Evolutionary conservation across 2,329 filamentous ascomycete species (phyloP), one percentile per base, ranked within the genome.

Genomic region (Orbilia quercus): DNA sequence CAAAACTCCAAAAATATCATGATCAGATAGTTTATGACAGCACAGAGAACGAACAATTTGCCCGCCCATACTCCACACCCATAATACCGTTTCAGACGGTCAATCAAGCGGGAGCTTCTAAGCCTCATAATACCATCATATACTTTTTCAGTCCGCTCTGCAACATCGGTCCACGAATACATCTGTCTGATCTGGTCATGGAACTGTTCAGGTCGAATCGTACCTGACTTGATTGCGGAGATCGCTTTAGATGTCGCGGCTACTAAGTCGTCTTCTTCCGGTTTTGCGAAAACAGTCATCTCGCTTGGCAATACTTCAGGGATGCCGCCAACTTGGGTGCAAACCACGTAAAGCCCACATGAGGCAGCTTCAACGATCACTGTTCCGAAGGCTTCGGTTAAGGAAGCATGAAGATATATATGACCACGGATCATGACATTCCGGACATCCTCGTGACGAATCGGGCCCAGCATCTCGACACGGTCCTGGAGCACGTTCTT

Each of bases 161-260:
- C 95, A 25, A 99, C 94, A 80, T 99, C 94, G 25, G 91, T 91
- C 95, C 95, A 99, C 1, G 92, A 96, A 82, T 99, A 99, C 95
- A 98, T 98, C 83, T 91, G 91, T 81, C 94, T 92, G 75, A 99
- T 95, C 81, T 98, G 91, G 76, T 96, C 94, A 80, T 99, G 95
- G 79, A 99, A 99, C 44, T 90, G 87, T 80, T 98, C 94, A 0
- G 95, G 96, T 75, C 92, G 89, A 25, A 99, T 90, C 77, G 90
- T 91, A 77, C 93, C 94, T 4, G 90, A 90, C 47, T 94, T 89
- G 64, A 99, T 85, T 28, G 91, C 90, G 0, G 89, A 90, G 74
- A 99, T 98, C 16, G 96, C 95, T 76, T 89, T 90, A 16, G 91
- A 91, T 0, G 96, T 97, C 2, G 94, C 95, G 44, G 88, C 85